Evolutionary conservation across 352 stramenopile species (phyloP), one percentile per base, ranked within the genome.

Genomic region (Pythium folliculosum): DNA sequence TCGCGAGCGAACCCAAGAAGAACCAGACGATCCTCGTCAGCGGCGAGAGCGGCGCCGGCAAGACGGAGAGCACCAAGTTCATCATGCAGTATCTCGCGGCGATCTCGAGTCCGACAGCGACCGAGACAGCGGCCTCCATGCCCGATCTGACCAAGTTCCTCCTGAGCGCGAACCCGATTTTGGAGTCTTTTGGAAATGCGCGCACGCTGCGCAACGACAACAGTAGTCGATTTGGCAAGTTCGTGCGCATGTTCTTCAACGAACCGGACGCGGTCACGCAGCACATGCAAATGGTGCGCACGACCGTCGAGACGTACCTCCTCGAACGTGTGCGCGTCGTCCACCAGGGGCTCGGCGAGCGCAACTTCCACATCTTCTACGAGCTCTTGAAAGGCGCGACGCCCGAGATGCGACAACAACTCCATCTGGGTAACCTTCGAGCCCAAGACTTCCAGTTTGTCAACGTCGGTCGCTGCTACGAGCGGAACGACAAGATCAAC

Each of bases 311-410:
- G 59, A 97, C 88, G 16, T 98, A 98, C 61, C 70, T 98, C 5
- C 78, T 98, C 54, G 95, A 99, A 75, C 98, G 98, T 67, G 90
- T 96, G 49, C 85, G 90, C 38, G 76, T 96, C 35, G 75, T 95
- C n/a, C 85, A 85, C 43, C 87, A 94, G 69, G 80, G 78, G 9
- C 61, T 75, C 5, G 82, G 81, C 17, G 88, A 95, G 60, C 83
- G 88, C 23, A 93, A 92, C 65, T 95, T 89, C 57, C 88, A 95
- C 68, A 69, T 91, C 27, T 92, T 95, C 66, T 95, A 94, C 54
- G 80, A 93, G 38, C 70, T 95, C 16, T 64, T 94, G 22, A 76
- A 77, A 32, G 80, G 80, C 69, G 81, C 77, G 61, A 69, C 81
- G 72, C 72, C 73, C 16, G 47, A 66, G 71, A 71, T 79, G 66